Evolutionary conservation across 768 basidiomycete genomes (phyloP), one percentile per base, ranked within the genome.

Genomic region (Lentinula edodes): DNA sequence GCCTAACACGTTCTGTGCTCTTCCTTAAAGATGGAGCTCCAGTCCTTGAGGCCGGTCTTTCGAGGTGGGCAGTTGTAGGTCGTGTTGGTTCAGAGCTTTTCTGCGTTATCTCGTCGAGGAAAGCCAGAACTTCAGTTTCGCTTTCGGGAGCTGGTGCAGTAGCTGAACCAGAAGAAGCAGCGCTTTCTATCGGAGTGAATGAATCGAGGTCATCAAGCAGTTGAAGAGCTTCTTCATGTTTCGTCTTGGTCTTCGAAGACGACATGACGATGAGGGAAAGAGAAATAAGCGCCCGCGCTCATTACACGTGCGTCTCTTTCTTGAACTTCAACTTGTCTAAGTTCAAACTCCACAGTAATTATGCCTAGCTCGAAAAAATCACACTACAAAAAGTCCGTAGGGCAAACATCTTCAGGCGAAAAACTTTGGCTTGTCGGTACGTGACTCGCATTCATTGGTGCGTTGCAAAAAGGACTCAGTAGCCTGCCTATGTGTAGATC

Each of bases 161-260:
- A 8, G 65, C 61, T 59, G 68, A 66, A 48, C 72, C 61, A 52
- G 70, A 68, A 45, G 61, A 62, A 5, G 64, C 52, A 41, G 68
- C 61, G 48, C 66, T 58, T n/a, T 68, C 61, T 5, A 66, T 54
- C n/a, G 83, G 81, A 18, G 85, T 78, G 53, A 96, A 83, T 35
- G 87, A 89, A 71, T 98, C 95, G 53, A 98, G 89, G 70, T 96
- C 94, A 69, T 97, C 93, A 50, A 98, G 88, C 75, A 98, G 88
- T 69, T 88, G 89, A 20, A 95, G 86, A 20, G 93, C 96, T 73
- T 98, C 95, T 69, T 90, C 82, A 63, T 90, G 85, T 70, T 91
- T 92, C 34, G 89, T 87, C 74, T 89, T 91, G 52, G 86, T 74
- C 71, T 80, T 83, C 58, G 79, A 73, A 45, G 38, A 43, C 52